Conservation (phyloP, 2,329 filamentous ascomycete species). For the Aspergillus melleus region DNA sequence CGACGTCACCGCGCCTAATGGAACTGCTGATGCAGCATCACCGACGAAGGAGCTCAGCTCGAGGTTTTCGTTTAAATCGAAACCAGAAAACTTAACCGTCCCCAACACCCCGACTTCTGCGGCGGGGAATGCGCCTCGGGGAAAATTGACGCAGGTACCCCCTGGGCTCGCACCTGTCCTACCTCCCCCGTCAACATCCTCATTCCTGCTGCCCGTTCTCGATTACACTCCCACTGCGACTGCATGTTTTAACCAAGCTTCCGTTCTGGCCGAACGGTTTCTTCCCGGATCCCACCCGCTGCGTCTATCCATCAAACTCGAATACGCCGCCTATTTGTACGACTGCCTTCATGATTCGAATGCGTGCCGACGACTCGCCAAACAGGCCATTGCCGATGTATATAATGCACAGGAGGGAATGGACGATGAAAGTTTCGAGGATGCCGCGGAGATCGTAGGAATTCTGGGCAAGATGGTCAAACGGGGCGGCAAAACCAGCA, state of each 20-base stretch:
- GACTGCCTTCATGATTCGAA: conserved; percentile 85
- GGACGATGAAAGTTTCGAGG: conserved; percentile 92
- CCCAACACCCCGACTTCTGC: conserved; percentile 2
- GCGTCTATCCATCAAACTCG: conserved; percentile 83
- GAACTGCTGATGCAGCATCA: conserved; percentile 25
- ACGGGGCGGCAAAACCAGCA: conserved; percentile 55
- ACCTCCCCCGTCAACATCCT: conserved; percentile 50
- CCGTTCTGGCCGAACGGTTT: conserved; percentile 69
- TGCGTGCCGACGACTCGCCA: conserved; percentile 72
- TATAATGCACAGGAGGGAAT: conserved; percentile 90
- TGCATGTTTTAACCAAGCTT: conserved; percentile 76
- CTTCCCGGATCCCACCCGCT: conserved; percentile 88
- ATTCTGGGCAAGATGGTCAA: conserved; percentile 88
- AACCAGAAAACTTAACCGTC: conserved; percentile 16
- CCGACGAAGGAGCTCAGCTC: conserved; percentile 19
- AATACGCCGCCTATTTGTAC: conserved; percentile 90
- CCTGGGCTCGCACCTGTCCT: conserved; percentile 38
- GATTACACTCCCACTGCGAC: conserved; percentile 84
- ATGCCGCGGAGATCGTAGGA: conserved; percentile 84
- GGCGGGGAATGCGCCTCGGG: conserved; percentile 3
- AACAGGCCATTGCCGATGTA: conserved; percentile 82
- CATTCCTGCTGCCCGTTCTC: conserved; percentile 75
- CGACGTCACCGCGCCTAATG: conserved; percentile 28
- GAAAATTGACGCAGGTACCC: conserved; percentile 25
- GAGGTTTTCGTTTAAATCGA: conserved; percentile 21